These are phyloP conservation scores for Tetraselmis chui DNA, from an alignment of 139 green algal species.

Conservation along the genomic window DNA sequence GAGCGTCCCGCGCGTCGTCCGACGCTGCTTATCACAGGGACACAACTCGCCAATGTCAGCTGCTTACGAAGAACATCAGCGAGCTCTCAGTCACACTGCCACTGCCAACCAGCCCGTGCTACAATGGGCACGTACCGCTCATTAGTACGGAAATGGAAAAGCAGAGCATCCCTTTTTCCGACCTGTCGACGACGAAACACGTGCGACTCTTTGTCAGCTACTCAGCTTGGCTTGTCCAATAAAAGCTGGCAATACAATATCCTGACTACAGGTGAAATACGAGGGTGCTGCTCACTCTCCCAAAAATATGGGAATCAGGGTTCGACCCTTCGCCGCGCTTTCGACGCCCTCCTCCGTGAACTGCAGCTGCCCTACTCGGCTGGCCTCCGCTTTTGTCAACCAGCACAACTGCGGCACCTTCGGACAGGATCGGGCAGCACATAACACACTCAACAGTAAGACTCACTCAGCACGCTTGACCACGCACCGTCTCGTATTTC, in stretches of 20 bases:
- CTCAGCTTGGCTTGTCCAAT: too few relatives aligned
- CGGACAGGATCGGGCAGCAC: neutral
- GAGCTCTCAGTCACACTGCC: neutral
- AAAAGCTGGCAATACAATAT: neutral
- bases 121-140: neutral
- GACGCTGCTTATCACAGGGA: neutral
- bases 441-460: too few relatives aligned
- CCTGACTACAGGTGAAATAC: neutral
- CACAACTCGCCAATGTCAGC: neutral
- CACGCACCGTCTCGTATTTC: too few relatives aligned
- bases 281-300: neutral
- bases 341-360: neutral
- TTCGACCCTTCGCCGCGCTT: neutral
- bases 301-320: neutral
- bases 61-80: neutral
- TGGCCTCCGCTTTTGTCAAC: neutral
- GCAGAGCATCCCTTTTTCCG: neutral
- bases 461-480: too few relatives aligned
- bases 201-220: too few relatives aligned
- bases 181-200: neutral
- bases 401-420: neutral
- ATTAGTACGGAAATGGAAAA: neutral
- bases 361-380: neutral
- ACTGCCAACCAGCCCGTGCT: neutral
- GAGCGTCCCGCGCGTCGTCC: neutral